Base-by-base conservation (phyloP, 805 yeast species). In the Sugiyamaella chiloensis region DNA sequence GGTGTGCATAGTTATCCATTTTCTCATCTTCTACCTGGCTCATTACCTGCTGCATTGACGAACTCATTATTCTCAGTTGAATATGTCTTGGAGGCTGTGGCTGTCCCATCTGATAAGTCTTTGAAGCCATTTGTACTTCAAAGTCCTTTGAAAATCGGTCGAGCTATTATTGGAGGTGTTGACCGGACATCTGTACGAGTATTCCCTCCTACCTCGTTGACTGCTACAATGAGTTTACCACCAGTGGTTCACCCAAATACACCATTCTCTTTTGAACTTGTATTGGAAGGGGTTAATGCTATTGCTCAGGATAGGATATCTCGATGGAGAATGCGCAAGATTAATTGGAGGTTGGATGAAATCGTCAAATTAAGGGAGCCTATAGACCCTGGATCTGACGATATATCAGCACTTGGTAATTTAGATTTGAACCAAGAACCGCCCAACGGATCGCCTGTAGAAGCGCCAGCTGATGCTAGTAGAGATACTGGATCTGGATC, bases 281-380 rank as follows among this genome's bases (percentile, higher is more conserved):
- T 82, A 55, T 68, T 93, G 59, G 95, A 88, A 57, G 70, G 77
- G 4, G 70, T 72, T 9, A 36, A 48, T 39, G 47, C 45, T 12
- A 46, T 45, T 9, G 30, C 44, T 4, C 52, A 52, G 16, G 40
- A 52, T 21, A 52, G 42, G 5, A 12, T 23, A 42, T 59, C 67
- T n/a, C 73, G 96, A 53, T 93, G 99, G 99, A 77, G 95, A 66
- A 83, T 93, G 90, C 74, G 96, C 42, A 87, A 88, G 61, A 67
- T 93, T 35, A 75, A 75, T 48, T 93, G 98, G 98, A 75, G 87
- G 60, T 76, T 93, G 12, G 96, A 91, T 60, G 98, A 93, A 62
- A 76, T 74, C 42, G 75, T 83, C n/a, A 79, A 81, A 58, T 72
- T 87, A 37, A 45, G 36, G 37, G 20, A 6, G 21, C 35, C 42